These are phyloP conservation scores for Scheffersomyces insectosa DNA, from an alignment of 1,139 yeast species.

Conservation along the genomic window DNA sequence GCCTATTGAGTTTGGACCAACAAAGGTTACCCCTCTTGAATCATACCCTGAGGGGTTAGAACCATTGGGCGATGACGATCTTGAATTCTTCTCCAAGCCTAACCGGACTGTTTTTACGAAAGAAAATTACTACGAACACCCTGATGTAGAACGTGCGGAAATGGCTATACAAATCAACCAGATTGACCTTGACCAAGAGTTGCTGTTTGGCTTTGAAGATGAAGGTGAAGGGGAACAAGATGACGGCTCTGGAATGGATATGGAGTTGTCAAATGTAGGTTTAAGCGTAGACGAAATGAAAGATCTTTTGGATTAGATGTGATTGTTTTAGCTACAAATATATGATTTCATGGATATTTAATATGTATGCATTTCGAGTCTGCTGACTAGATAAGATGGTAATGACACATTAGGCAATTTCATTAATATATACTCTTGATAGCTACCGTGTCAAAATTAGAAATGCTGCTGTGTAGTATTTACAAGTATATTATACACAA, in stretches of 20 bases:
- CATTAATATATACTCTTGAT: no score
- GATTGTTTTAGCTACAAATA: no score
- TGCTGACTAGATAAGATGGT: no score
- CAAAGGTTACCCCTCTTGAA: conserved; percentile 25
- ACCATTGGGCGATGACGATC: conserved; percentile 22
- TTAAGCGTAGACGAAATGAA: conserved; percentile 35
- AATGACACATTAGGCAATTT: no score
- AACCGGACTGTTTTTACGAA: conserved; percentile 3
- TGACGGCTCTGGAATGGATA: conserved; percentile 1
- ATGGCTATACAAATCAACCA: conserved; percentile 13
- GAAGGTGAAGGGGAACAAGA: conserved; percentile 4
- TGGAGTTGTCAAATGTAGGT: conserved; percentile 23
- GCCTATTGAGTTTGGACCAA: conserved; percentile 18
- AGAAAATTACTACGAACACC: conserved; percentile 11
- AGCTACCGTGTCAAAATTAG: no score
- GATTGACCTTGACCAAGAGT: conserved; percentile 12
- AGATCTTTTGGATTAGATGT: conserved; percentile 35
- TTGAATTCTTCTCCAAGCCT: conserved; percentile 23
- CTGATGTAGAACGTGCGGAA: conserved; percentile 13
- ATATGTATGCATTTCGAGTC: no score
- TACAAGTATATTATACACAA: background rate
- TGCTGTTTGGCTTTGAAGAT: conserved; percentile 16
- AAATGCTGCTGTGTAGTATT: no score
- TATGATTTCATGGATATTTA: no score
- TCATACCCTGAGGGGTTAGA: conserved; percentile 35